These are phyloP conservation scores for Corrigiola litoralis DNA, from an alignment of 179 eudicot genomes.

Conservation along the genomic window DNA sequence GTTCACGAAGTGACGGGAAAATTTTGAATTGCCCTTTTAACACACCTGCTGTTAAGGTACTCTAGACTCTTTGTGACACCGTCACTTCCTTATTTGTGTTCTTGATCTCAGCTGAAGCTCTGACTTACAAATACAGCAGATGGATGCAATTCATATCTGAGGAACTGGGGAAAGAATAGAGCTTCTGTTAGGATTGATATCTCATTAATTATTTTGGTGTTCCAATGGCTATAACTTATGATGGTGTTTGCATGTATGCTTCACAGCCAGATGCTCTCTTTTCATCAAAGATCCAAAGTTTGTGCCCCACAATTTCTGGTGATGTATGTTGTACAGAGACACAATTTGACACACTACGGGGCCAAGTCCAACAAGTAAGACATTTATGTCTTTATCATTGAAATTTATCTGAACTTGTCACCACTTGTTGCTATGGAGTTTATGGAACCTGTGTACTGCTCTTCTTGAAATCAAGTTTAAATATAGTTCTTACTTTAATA, in stretches of 20 bases:
- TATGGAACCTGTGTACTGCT: too few species aligned
- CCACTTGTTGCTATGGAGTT: not conserved
- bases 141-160: not conserved
- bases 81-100: not conserved
- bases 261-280: conserved; percentile 79
- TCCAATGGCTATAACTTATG: too few species aligned
- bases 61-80: not conserved
- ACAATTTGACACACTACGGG: conserved; percentile 78
- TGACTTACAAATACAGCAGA: not conserved
- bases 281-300: conserved; percentile 91
- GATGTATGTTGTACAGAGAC: conserved; percentile 88
- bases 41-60: conserved; percentile 85
- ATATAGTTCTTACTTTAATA: too few species aligned
- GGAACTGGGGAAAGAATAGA: conserved; percentile 1
- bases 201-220: not conserved
- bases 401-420: not conserved
- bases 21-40: conserved; percentile 83
- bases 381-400: not conserved
- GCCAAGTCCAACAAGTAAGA: conserved; percentile 96
- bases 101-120: conserved; percentile 2
- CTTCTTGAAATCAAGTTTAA: too few species aligned
- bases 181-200: not conserved
- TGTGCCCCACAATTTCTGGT: conserved; percentile 93
- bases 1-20: conserved; percentile 72
- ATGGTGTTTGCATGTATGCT: conserved; percentile 11